Evolutionary conservation across 352 stramenopile genomes (phyloP).

Genomic region (Peronospora tabacina): DNA sequence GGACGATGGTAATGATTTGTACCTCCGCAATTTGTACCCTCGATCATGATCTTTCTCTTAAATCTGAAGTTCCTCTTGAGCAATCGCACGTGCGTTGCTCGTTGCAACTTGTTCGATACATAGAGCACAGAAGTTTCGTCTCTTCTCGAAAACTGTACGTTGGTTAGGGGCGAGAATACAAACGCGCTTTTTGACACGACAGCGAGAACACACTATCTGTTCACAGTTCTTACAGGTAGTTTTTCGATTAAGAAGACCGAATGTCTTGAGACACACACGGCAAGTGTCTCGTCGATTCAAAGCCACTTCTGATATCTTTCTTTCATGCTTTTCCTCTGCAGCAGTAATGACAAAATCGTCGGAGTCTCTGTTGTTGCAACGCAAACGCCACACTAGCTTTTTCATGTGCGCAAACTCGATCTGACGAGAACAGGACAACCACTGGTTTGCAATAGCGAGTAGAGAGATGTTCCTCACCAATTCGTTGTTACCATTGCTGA

Average conservation of each 20-base stretch:
- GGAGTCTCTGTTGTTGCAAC: constrained; percentile 4
- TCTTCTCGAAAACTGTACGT: constrained; percentile 13
- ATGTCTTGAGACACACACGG: constrained; percentile 17
- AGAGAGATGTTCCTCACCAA: constrained; percentile 21
- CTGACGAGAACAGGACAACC: constrained; percentile 18
- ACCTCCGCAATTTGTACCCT: constrained; percentile 1
- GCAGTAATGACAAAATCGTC: constrained; percentile 8
- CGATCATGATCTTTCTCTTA: constrained; percentile 5
- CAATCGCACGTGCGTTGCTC: constrained; percentile 15
- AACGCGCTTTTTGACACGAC: constrained; percentile 23
- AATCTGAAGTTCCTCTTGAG: constrained; percentile 17
- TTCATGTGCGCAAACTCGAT: constrained; percentile 27
- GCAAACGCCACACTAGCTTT: constrained; percentile 22
- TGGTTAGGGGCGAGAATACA: constrained; percentile 10
- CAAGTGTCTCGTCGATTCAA: constrained; percentile 10
- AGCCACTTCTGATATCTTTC: constrained; percentile 8
- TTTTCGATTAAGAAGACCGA: constrained; percentile 20
- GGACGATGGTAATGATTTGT: constrained; percentile 1
- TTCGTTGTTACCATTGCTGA: constrained; percentile 17
- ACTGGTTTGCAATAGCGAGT: constrained; percentile 15
- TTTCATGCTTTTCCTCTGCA: constrained; percentile 4
- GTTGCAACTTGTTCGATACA: constrained; percentile 18
- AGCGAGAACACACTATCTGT: constrained; percentile 20
- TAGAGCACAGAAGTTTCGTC: constrained; percentile 18
- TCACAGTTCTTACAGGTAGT: constrained; percentile 24